Conservation (phyloP, 345 rosid genomes). For the Sapria himalayana region DNA sequence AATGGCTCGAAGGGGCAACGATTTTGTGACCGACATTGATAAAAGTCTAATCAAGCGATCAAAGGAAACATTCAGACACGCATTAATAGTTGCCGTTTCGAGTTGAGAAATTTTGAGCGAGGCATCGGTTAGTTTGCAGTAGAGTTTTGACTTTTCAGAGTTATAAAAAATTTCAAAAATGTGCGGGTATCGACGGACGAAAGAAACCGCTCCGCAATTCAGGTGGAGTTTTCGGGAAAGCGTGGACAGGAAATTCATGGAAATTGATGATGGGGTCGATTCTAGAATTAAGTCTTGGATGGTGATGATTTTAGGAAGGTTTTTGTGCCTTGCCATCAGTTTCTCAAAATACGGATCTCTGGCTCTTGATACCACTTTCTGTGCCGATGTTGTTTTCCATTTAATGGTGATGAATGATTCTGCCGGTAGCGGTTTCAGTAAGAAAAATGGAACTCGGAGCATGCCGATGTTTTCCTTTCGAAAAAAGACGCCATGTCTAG, state of each 20-base stretch:
- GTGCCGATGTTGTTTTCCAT: conserved; percentile 49
- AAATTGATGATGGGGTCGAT: conserved; percentile 28
- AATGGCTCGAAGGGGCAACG: conserved; percentile 63
- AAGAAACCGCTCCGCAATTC: conserved; percentile 62
- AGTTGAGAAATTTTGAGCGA: conserved; percentile 30
- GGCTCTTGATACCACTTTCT: conserved; percentile 49
- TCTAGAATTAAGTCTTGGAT: conserved; percentile 68
- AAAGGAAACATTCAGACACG: conserved; percentile 27
- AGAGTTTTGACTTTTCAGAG: conserved; percentile 29
- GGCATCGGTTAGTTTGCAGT: conserved; percentile 38
- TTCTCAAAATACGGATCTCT: conserved; percentile 76
- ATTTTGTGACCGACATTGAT: conserved; percentile 39
- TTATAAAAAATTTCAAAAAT: conserved; percentile 47
- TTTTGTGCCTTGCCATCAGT: conserved; percentile 72
- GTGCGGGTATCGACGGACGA: conserved; percentile 59
- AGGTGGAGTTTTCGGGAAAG: conserved; percentile 79
- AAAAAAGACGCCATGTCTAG: too few relatives aligned
- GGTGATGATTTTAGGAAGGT: conserved; percentile 48
- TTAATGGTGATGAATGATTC: too few relatives aligned
- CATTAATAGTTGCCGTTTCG: conserved; percentile 35
- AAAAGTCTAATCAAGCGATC: conserved; percentile 42
- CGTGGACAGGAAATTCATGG: conserved; percentile 55
- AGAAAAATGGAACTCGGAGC: too few relatives aligned
- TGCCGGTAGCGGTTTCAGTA: too few relatives aligned
- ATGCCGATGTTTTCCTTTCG: too few relatives aligned